Evolutionary conservation across 1,139 yeast species (phyloP).

Genomic region (Zygosaccharomyces sapae): DNA sequence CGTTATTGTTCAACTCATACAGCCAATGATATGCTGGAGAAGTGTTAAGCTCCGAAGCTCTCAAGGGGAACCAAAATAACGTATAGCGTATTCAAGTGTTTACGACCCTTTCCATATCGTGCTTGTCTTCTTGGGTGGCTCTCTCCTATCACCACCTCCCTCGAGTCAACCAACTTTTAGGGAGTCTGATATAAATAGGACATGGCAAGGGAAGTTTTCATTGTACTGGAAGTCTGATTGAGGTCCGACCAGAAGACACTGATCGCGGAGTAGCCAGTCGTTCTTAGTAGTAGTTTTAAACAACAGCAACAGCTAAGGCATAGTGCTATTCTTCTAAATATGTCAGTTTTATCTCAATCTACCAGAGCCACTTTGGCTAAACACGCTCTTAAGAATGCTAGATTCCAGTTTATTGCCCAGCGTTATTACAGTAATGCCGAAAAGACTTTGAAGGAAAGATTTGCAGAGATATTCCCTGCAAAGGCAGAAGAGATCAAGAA

Average conservation of each 20-base stretch:
- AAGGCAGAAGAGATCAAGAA: slow-evolving; percentile 89
- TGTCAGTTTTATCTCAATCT: slow-evolving; percentile 13
- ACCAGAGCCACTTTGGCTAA: slow-evolving; percentile 12
- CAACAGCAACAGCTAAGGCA: too few species aligned
- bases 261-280: too few species aligned
- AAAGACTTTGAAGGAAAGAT: slow-evolving; percentile 82
- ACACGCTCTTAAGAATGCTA: slow-evolving; percentile 9
- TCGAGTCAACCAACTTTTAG: not conserved
- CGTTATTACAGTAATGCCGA: slow-evolving; percentile 36
- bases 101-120: too few species aligned
- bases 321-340: not conserved
- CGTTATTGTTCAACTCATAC: not conserved
- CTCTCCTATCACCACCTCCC: too few species aligned
- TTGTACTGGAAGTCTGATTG: too few species aligned
- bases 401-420: slow-evolving; percentile 7
- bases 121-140: too few species aligned
- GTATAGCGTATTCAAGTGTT: not conserved
- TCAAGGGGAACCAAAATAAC: not conserved
- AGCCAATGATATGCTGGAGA: slow-evolving; percentile 3
- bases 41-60: slow-evolving; percentile 2
- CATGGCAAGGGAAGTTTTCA: too few species aligned
- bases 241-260: too few species aligned
- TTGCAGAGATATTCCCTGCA: slow-evolving; percentile 87
- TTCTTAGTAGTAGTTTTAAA: too few species aligned
- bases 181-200: slow-evolving; percentile 3